A percentile compares a stretch with the other conserved stretches of the same genome.
phyloP scores from a whole-genome alignment of 805 yeast genomes.

The Metschnikowia santaceciliae region DNA sequence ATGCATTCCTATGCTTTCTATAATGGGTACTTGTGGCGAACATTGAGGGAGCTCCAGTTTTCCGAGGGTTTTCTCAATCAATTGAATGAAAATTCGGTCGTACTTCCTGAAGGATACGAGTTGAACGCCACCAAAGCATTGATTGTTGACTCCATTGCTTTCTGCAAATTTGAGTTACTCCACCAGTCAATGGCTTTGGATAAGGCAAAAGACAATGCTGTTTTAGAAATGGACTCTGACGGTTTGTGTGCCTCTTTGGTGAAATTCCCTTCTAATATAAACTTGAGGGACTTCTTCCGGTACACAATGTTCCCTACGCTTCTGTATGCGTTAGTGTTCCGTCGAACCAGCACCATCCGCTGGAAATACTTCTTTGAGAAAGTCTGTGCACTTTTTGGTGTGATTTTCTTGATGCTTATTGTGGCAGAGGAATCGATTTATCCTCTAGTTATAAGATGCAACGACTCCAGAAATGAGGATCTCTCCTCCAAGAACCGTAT shows the following conservation, averaged over 20 bases:
- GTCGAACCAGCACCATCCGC: constrained; percentile 67
- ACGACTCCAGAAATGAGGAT: constrained; percentile 39
- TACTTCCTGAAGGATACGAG: constrained; percentile 30
- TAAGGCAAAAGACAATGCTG: constrained; percentile 13
- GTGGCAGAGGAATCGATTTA: constrained; percentile 72
- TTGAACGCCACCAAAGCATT: constrained; percentile 18
- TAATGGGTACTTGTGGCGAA: constrained; percentile 83
- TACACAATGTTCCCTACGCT: constrained; percentile 88
- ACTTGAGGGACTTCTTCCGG: constrained; percentile 59
- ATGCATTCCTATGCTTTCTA: constrained; percentile 90
- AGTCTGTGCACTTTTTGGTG: constrained; percentile 78
- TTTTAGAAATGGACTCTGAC: constrained; percentile 11
- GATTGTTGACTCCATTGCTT: constrained; percentile 48
- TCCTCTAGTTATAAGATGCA: constrained; percentile 64
- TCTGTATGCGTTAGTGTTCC: constrained; percentile 78
- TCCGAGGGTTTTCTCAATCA: constrained; percentile 39
- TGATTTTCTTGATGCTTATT: constrained; percentile 75
- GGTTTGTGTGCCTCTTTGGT: constrained; percentile 16
- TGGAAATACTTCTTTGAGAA: constrained; percentile 68
- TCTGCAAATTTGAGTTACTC: constrained; percentile 69
- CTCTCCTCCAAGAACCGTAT: constrained; percentile 4
- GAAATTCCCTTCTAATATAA: constrained; percentile 71
- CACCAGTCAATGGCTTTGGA: constrained; percentile 42
- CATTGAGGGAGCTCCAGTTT: constrained; percentile 49
- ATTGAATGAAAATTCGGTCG: constrained; percentile 19